Base-by-base conservation (phyloP, 116 monocot species). In the Dioscorea cayenensis region DNA sequence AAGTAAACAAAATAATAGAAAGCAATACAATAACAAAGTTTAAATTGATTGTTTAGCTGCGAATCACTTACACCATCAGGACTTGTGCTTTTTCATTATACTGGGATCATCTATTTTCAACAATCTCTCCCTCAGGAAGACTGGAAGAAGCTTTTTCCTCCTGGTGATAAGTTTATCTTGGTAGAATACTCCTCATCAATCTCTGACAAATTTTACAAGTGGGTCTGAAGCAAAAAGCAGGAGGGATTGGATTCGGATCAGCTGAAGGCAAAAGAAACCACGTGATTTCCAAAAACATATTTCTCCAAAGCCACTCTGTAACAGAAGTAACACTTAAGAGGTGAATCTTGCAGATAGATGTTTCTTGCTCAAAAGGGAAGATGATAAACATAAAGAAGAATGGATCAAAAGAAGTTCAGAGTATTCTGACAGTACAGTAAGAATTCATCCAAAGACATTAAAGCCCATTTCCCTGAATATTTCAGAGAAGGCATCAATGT, bases 91-190 rank as follows among this genome's bases (percentile, higher is more conserved):
- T 78, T 86, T 89, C 35, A 85, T 38, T 63, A 79, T 79, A 60
- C 81, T 83, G 32, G 77, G 69, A 22, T 87, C 82, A 63, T 92
- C 95, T 73, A 89, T 78, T 82, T n/a, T 95, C 95, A 74, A 95
- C 81, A 75, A 95, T 92, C 64, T 89, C 92, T 76, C 80, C 61
- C 66, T 89, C 92, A 65, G 78, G 73, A 66, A 73, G 59, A 28
- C 69, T 71, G 38, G 79, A 71, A 48, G 82, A 73, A 65, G 32
- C 63, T 7, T 61, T n/a, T 32, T 55, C 78, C 77, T 58, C 62
- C 48, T 70, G 72, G 35, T 62, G 90, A 79, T 21, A 76, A 51
- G 55, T 78, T 75, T 58, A 68, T 60, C 72, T 73, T 66, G 76
- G 28, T 66, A 66, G 69, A 32, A n/a, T 79, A 72, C n/a, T n/a